Evolutionary conservation across 306 rosid genomes (phyloP), one percentile per base, ranked within the genome.

Genomic region (Cicer yamashitae): DNA sequence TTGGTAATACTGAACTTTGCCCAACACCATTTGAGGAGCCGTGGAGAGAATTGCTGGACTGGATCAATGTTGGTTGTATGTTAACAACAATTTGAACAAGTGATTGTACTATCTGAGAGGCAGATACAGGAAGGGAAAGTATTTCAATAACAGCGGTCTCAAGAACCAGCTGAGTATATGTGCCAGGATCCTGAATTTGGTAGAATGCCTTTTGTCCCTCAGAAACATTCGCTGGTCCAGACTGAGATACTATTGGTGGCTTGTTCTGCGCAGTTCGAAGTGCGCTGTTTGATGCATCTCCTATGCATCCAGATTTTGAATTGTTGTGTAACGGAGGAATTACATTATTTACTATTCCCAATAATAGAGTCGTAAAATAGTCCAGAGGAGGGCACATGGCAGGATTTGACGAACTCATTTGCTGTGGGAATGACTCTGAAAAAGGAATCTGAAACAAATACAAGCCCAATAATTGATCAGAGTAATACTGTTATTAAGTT

Each of bases 101-200:
- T 62, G 97, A 94, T 22, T 93, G 90, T 63, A 94, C 96, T 74
- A 94, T 90, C 84, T 94, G 96, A 79, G 85, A 80, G 56, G 93
- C 91, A 63, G 97, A 72, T 48, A 94, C 96, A 0, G 99, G 97
- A 71, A 94, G 99, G 75, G 96, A 94, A 70, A 94, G 96, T 70
- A 92, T 84, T 84, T 94, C 99, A 78, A 94, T 73, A 59, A 94
- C 97, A 45, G 99, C 93, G 43, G 99, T 94, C 89, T 92, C 99
- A 73, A 94, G 96, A 79, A 92, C 96, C 70, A 94, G 90, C 75
- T 90, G 97, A 62, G 99, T 92, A 74, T 90, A 89, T 44, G 99
- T 87, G 77, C 99, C 99, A 58, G 99, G 99, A 91, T 94, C 99
- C 89, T 94, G 99, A 88, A 94, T 89, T 85, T 92, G 96, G 84